A percentile compares a stretch with the other conserved stretches of the same genome.
phyloP scores from a whole-genome alignment of 106 monocot genomes.

The Allium fistulosum region DNA sequence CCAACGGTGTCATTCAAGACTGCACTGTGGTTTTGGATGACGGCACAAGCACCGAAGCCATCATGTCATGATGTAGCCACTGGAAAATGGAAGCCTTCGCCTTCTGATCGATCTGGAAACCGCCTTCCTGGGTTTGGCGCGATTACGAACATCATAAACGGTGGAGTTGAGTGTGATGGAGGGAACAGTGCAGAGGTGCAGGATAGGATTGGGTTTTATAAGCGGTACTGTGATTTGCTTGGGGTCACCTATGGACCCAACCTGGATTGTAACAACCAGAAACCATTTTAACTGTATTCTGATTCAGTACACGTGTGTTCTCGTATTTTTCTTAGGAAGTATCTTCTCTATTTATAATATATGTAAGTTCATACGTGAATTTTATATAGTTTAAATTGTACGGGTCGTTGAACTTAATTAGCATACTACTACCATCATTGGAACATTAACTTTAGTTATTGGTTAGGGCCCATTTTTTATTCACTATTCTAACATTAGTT shows the following conservation, averaged over 20 bases:
- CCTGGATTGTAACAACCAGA: slow-evolving; percentile 36
- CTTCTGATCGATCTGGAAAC: slow-evolving; percentile 14
- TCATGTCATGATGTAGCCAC: slow-evolving; percentile 41
- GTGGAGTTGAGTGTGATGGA: slow-evolving; percentile 38
- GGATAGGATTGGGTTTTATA: slow-evolving; percentile 41
- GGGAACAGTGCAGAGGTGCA: slow-evolving; percentile 6
- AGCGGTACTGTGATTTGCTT: slow-evolving; percentile 36
- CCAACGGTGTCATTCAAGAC: slow-evolving; percentile 28
- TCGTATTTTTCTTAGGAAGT: too few species aligned
- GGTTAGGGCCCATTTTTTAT: too few species aligned
- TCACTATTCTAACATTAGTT: too few species aligned
- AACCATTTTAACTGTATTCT: slow-evolving; percentile 8
- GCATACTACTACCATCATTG: too few species aligned
- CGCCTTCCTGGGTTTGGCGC: slow-evolving; percentile 32
- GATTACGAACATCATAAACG: slow-evolving; percentile 45
- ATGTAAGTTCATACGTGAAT: too few species aligned
- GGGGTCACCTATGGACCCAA: slow-evolving; percentile 26
- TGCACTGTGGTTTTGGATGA: slow-evolving; percentile 68
- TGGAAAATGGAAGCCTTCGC: slow-evolving; percentile 33
- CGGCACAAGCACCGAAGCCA: slow-evolving; percentile 38
- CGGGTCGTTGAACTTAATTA: too few species aligned
- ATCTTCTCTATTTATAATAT: too few species aligned
- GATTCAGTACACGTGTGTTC: too few species aligned
- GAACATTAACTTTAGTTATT: too few species aligned
- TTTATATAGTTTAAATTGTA: too few species aligned